phyloP scores from a whole-genome alignment of 345 rosid species.

The Crucihimalaya himalaica region DNA sequence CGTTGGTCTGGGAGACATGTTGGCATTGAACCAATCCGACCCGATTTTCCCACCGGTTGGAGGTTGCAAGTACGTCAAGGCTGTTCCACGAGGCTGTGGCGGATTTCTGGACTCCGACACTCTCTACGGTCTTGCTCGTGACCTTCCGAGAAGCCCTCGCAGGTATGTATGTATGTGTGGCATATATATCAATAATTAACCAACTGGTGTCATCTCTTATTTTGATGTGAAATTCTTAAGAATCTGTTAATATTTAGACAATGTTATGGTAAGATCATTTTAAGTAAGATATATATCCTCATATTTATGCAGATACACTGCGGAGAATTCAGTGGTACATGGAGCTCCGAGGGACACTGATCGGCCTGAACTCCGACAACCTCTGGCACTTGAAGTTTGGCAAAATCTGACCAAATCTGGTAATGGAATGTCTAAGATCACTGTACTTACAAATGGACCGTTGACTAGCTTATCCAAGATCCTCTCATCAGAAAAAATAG shows the following conservation, averaged over 20 bases:
- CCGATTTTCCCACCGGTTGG: constrained; percentile 52
- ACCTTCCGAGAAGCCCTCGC: constrained; percentile 80
- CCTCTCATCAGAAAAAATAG: constrained; percentile 43
- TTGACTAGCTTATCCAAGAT: constrained; percentile 76
- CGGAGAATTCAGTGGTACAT: constrained; percentile 59
- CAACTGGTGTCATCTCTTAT: not conserved
- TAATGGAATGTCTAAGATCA: constrained; percentile 56
- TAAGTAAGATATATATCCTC: not conserved
- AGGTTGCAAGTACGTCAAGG: constrained; percentile 72
- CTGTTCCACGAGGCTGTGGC: constrained; percentile 80
- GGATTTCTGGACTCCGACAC: constrained; percentile 90
- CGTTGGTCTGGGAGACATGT: constrained; percentile 73
- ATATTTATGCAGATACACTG: constrained; percentile 59
- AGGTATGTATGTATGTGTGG: constrained; percentile 46
- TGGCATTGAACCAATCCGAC: constrained; percentile 73
- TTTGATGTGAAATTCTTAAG: not conserved
- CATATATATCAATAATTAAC: too few species aligned
- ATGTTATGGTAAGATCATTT: not conserved
- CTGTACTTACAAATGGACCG: constrained; percentile 79
- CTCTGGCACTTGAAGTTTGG: constrained; percentile 76
- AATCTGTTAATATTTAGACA: not conserved
- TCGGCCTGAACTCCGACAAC: constrained; percentile 73
- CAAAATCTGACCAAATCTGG: constrained; percentile 43
- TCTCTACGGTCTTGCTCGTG: constrained; percentile 82
- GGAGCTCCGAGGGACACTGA: constrained; percentile 81